Conservation (phyloP, 306 rosid genomes). For the Pterocarpus macrocarpus region DNA sequence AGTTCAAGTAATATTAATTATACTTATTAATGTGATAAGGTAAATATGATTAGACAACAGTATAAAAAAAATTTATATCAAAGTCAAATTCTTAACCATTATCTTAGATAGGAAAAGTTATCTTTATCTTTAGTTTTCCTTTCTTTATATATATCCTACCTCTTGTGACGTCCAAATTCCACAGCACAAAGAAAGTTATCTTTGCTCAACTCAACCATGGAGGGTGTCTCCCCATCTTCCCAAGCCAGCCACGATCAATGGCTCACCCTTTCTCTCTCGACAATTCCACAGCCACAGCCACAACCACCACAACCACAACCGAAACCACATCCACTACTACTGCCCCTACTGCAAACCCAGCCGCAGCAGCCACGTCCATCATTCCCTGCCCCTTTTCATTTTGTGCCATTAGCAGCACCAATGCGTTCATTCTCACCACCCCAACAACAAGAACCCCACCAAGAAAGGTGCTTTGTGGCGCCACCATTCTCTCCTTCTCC, state of each 20-base stretch:
- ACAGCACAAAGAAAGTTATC: neutral
- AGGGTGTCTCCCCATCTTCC: neutral
- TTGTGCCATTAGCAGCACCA: neutral
- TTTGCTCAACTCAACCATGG: neutral
- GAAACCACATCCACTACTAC: neutral
- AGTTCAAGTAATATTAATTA: too few relatives aligned
- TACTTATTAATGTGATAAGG: too few relatives aligned
- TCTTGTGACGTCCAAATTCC: too few relatives aligned
- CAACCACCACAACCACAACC: neutral
- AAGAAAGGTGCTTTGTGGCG: neutral
- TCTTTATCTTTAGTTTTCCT: too few relatives aligned
- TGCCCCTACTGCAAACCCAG: too few relatives aligned
- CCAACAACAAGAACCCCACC: neutral
- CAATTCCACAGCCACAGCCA: neutral
- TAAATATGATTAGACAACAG: too few relatives aligned
- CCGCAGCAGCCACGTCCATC: neutral
- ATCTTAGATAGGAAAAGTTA: too few relatives aligned
- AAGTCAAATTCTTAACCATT: too few relatives aligned
- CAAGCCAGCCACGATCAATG: neutral
- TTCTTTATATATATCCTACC: too few relatives aligned
- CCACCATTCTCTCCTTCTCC: neutral
- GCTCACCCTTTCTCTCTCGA: slow-evolving; percentile 25
- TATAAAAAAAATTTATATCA: too few relatives aligned
- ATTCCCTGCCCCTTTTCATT: too few relatives aligned
- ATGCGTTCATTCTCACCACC: neutral